These are phyloP conservation scores for Zarea fungicola DNA, from an alignment of 2,329 filamentous ascomycete genomes.

Conservation along the genomic window DNA sequence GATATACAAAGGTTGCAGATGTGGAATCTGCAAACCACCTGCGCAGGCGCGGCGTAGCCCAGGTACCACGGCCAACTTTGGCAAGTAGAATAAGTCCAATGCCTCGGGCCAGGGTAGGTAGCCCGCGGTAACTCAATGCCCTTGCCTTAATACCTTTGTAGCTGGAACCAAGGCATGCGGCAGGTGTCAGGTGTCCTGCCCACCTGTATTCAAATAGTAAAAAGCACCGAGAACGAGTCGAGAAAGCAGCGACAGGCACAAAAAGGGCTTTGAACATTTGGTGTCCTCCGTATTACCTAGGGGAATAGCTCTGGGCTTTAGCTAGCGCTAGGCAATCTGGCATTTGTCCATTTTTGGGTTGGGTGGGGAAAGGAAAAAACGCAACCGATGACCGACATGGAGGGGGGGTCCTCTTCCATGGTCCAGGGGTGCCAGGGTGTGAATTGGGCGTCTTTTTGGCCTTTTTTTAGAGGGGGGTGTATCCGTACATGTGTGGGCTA, in stretches of 20 bases:
- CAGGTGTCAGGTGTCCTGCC: not conserved
- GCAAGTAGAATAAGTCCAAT: no score
- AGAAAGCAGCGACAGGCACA: no score
- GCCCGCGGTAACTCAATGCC: not conserved
- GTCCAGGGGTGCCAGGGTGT: not conserved
- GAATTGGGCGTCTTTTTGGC: not conserved
- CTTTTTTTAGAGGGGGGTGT: no score
- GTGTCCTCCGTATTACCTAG: no score
- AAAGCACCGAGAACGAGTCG: no score
- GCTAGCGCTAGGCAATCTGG: not conserved
- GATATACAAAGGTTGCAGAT: slow-evolving; percentile 8
- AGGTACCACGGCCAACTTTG: no score
- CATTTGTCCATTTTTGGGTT: not conserved
- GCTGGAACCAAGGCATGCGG: no score
- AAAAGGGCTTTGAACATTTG: not conserved
- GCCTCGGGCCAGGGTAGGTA: not conserved
- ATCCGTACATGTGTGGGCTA: no score
- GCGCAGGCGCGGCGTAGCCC: not conserved
- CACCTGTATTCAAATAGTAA: slow-evolving; percentile 2
- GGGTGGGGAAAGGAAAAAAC: not conserved
- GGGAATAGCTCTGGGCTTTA: not conserved
- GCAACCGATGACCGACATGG: slow-evolving; percentile 3
- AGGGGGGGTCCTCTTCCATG: not conserved
- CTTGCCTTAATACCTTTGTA: not conserved
- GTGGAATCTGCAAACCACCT: not conserved